phyloP scores from a whole-genome alignment of 345 rosid species.

The Murraya paniculata region DNA sequence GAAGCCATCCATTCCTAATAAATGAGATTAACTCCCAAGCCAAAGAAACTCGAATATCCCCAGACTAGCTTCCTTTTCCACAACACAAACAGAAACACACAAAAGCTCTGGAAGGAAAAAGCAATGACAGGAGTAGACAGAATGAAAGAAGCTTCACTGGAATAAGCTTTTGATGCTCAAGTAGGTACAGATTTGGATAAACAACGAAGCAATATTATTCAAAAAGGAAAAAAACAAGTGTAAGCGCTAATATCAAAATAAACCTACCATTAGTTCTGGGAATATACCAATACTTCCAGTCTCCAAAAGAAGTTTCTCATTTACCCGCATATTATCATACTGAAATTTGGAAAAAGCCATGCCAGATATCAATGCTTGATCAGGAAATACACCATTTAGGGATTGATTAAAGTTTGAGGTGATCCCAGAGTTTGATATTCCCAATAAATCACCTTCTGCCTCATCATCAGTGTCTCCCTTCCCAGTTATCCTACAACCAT shows the following conservation, averaged over 20 bases:
- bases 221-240: not conserved
- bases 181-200: not conserved
- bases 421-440: conserved; percentile 34
- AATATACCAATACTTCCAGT: conserved; percentile 79
- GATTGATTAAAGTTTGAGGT: conserved; percentile 39
- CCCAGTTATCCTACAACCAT: conserved; percentile 51
- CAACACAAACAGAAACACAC: not conserved
- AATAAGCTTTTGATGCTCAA: not conserved
- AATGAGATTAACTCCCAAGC: conserved; percentile 5
- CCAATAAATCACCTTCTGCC: conserved; percentile 42
- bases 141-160: not conserved
- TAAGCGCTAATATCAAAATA: conserved; percentile 5
- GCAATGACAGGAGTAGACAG: not conserved
- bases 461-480: conserved; percentile 45
- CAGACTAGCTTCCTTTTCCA: not conserved
- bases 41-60: not conserved
- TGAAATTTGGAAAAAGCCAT: conserved; percentile 48
- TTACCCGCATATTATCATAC: conserved; percentile 55
- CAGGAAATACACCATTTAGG: conserved; percentile 43
- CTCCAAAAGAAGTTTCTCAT: conserved; percentile 76
- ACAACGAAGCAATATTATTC: conserved; percentile 8
- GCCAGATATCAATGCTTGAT: conserved; percentile 36
- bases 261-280: conserved; percentile 72
- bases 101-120: not conserved
- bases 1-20: conserved; percentile 7